Base-by-base conservation (phyloP, 257 asterid genomes). In the Gentiana straminea region DNA sequence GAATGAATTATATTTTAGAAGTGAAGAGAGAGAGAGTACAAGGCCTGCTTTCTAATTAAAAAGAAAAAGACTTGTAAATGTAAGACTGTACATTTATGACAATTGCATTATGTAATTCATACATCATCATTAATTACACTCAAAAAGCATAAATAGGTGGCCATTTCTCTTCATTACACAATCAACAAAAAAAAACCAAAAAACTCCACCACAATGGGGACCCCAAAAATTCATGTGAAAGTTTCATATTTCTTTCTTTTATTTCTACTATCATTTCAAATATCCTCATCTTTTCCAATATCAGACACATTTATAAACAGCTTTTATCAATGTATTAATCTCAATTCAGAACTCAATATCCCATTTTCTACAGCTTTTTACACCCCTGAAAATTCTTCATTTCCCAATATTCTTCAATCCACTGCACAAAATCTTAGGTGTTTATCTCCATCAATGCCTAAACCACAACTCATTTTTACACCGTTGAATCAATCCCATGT, bases 351-450 rank as follows among this genome's bases (percentile, higher is more conserved):
- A 34, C 47, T 51, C 13, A 32, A 54, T 8, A 38, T 70, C 56
- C 75, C 75, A 45, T 70, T 70, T 9, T 60, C 75, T 6, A 10
- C 57, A 45, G 71, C 68, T 15, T 70, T 65, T 32, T 56, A 51
- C 35, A 37, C 74, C 7, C 71, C 78, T 3, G 47, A 45, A 32
- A 68, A 73, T 61, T 62, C 65, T 13, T 59, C 74, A 1, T 73
- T 68, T 54, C 44, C 5, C 36, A 5, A 63, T 0, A 52, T 64
- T 51, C 58, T 73, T 5, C 56, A 73, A 49, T 73, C 75, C 13
- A 59, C 75, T 5, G 74, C 74, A 12, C 78, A 73, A 60, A 73
- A 73, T 54, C 74, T 73, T 13, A 62, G 78, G 45, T 73, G 64
- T 53, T 61, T 68, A 46, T 54, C 43, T n/a, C 69, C 74, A 6